Conservation (phyloP, 805 yeast species). For the Saturnispora bothae region DNA sequence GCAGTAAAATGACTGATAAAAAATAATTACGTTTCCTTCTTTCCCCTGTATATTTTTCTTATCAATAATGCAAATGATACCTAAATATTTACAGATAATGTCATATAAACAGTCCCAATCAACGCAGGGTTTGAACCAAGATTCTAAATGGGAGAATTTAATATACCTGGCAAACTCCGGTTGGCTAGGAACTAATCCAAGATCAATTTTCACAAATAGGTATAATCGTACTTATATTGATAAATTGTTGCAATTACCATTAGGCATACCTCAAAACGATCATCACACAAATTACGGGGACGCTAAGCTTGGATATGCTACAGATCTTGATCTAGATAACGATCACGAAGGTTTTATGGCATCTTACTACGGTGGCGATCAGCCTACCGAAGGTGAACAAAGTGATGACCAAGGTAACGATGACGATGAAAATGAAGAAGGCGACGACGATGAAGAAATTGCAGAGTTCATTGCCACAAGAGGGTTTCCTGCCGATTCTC, state of each 20-base stretch:
- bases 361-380: conserved; percentile 9
- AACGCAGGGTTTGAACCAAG: background rate
- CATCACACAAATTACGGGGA: conserved; percentile 4
- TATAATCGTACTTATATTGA: conserved; percentile 2
- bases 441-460: background rate
- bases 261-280: background rate
- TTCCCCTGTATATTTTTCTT: background rate
- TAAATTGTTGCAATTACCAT: conserved; percentile 1
- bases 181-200: conserved; percentile 7
- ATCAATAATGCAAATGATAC: background rate
- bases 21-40: too few species aligned
- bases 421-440: background rate
- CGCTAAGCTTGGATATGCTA: conserved; percentile 3
- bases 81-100: conserved; percentile 1
- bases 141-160: background rate
- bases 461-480: background rate
- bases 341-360: conserved; percentile 5
- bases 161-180: conserved; percentile 6
- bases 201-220: conserved; percentile 3
- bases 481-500: background rate
- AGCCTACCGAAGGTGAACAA: conserved; percentile 1
- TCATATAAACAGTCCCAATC: background rate
- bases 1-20: too few species aligned
- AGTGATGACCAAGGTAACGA: background rate
- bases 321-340: background rate